Percentiles rank a stretch among this genome's conserved stretches.
These are phyloP conservation scores for Globisporangium carolinianum DNA, from an alignment of 352 stramenopile species.

Conservation along the genomic window DNA sequence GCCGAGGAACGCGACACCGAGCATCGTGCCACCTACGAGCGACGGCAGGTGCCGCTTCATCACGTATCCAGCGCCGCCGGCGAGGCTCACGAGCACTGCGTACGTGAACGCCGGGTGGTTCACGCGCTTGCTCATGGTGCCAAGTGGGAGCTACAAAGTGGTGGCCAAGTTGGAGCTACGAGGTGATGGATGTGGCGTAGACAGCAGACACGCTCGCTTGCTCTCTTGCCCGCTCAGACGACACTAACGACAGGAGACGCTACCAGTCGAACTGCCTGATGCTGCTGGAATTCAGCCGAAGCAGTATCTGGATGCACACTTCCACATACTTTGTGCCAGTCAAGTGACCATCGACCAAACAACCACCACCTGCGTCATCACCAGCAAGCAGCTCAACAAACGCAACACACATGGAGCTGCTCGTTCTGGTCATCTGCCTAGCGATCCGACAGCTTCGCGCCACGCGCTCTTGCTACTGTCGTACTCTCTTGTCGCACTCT, in stretches of 20 bases:
- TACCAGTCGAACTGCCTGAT: too few species aligned
- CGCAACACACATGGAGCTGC: neutral
- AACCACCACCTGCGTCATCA: too few species aligned
- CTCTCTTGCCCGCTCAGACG: too few species aligned
- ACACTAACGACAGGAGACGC: too few species aligned
- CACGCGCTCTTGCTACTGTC: too few species aligned
- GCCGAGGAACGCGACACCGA: constrained; percentile 63
- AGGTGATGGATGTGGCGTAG: too few species aligned
- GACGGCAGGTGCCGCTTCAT: constrained; percentile 58
- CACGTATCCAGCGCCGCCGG: constrained; percentile 53
- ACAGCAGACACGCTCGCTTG: too few species aligned
- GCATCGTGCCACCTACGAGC: constrained; percentile 49
- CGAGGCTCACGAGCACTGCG: constrained; percentile 53
- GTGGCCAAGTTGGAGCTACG: too few species aligned
- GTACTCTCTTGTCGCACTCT: neutral
- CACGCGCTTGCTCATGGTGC: constrained; percentile 19
- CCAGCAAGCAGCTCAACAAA: neutral
- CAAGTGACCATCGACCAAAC: neutral
- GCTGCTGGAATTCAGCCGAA: constrained; percentile 11
- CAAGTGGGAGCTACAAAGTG: too few species aligned
- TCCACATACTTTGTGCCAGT: neutral
- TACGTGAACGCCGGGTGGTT: constrained; percentile 69
- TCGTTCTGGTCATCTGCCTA: neutral
- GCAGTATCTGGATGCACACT: neutral
- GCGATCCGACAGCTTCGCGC: neutral